Evolutionary conservation across 495 filamentous ascomycete species (phyloP).

Genomic region (Neohortaea acidophila): DNA sequence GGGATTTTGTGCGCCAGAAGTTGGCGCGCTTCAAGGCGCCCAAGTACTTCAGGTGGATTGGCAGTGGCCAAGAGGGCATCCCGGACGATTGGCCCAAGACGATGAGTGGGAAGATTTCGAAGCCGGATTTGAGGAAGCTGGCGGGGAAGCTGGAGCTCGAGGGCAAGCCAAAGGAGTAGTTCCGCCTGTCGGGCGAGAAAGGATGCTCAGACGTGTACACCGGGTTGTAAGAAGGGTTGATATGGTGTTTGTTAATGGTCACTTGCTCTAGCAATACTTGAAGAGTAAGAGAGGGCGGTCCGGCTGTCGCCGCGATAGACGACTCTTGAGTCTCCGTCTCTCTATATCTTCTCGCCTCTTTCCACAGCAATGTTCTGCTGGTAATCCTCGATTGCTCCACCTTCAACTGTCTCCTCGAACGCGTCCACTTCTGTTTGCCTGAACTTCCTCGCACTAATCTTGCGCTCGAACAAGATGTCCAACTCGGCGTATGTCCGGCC

Average conservation of each 20-base stretch:
- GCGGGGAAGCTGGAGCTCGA: constrained; percentile 5
- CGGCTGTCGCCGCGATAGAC: too few relatives aligned
- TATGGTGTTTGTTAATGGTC: too few relatives aligned
- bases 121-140: constrained; percentile 17
- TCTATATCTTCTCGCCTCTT: too few relatives aligned
- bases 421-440: constrained; percentile 22
- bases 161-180: too few relatives aligned
- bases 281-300: too few relatives aligned
- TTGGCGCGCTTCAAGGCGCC: constrained; percentile 20
- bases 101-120: constrained; percentile 18
- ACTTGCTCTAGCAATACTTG: too few relatives aligned
- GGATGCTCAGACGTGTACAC: too few relatives aligned
- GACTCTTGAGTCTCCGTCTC: too few relatives aligned
- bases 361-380: constrained; percentile 1
- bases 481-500: constrained; percentile 25
- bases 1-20: constrained; percentile 13
- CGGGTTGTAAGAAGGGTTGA: too few relatives aligned
- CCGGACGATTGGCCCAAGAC: constrained; percentile 18
- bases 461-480: constrained; percentile 27
- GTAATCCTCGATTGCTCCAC: not conserved
- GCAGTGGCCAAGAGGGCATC: constrained; percentile 4
- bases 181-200: too few relatives aligned
- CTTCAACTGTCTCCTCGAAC: constrained; percentile 21
- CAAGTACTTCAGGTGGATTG: constrained; percentile 17
- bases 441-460: constrained; percentile 25